Percentiles rank a stretch among this genome's conserved stretches.
phyloP scores from a whole-genome alignment of 2,329 filamentous ascomycete species.

The Alternaria alternata region DNA sequence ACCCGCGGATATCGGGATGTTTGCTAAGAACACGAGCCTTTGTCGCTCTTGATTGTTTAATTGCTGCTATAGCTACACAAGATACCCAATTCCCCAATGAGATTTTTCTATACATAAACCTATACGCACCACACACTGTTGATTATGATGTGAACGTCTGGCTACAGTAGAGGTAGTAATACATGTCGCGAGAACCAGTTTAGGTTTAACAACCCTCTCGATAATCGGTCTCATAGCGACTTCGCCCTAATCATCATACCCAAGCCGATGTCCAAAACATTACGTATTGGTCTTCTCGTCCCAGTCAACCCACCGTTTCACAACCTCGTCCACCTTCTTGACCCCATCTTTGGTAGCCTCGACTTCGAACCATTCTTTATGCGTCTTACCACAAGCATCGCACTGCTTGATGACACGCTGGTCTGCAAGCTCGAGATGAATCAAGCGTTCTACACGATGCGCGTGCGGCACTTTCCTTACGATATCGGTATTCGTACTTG shows the following conservation, averaged over 20 bases:
- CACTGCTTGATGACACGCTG: conserved; percentile 71
- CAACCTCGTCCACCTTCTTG: conserved; percentile 72
- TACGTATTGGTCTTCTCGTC: conserved; percentile 60
- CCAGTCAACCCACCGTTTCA: conserved; percentile 88
- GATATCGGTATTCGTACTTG: conserved; percentile 27
- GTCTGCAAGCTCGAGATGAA: conserved; percentile 84
- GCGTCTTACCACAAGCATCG: conserved; percentile 79
- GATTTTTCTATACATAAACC: conserved; percentile 7
- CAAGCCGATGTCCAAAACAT: not conserved
- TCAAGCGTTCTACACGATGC: conserved; percentile 85
- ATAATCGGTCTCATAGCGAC: not conserved
- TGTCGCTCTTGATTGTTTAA: conserved; percentile 16
- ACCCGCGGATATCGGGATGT: conserved; percentile 3
- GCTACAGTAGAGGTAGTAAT: not conserved
- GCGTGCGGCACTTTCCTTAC: conserved; percentile 81
- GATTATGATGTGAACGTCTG: not conserved
- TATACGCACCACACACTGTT: not conserved
- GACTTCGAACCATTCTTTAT: conserved; percentile 96
- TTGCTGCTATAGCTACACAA: conserved; percentile 35
- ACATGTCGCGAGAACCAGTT: not conserved
- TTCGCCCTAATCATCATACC: not conserved
- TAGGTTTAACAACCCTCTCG: not conserved
- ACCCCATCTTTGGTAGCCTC: conserved; percentile 76
- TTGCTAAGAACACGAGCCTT: conserved; percentile 11
- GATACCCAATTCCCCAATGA: conserved; percentile 41